phyloP scores from a whole-genome alignment of 1,139 yeast genomes.

The Pichia sp. region DNA sequence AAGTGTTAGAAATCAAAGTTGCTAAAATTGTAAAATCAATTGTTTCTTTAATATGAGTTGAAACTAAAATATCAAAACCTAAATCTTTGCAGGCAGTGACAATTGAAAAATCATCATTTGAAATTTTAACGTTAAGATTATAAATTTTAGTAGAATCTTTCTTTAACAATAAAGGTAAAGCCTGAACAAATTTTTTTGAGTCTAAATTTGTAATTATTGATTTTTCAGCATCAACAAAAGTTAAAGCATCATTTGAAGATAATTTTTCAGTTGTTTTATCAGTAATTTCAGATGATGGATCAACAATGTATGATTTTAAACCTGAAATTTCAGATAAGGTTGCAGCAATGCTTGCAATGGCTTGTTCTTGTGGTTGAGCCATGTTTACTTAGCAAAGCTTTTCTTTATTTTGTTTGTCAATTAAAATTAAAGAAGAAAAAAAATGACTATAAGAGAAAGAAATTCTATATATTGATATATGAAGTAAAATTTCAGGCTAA shows the following conservation, averaged over 20 bases:
- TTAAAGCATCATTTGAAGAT: slow-evolving; percentile 49
- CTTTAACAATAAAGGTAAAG: slow-evolving; percentile 50
- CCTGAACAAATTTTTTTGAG: slow-evolving; percentile 45
- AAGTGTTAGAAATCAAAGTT: slow-evolving; percentile 46
- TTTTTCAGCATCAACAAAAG: slow-evolving; percentile 33
- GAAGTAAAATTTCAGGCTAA: no score
- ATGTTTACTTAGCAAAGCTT: neutral
- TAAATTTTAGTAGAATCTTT: slow-evolving; percentile 38
- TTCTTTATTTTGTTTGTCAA: neutral
- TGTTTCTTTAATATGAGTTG: slow-evolving; percentile 52
- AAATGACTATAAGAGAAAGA: neutral
- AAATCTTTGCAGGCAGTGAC: slow-evolving; percentile 69
- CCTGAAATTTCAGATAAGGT: slow-evolving; percentile 17
- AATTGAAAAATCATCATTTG: slow-evolving; percentile 54
- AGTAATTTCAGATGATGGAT: slow-evolving; percentile 5
- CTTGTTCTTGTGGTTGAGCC: slow-evolving; percentile 14
- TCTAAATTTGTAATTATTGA: slow-evolving; percentile 52
- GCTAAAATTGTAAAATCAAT: slow-evolving; percentile 49
- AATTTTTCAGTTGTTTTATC: slow-evolving; percentile 15
- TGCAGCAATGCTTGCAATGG: slow-evolving; percentile 20
- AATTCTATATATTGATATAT: no score
- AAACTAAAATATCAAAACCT: slow-evolving; percentile 56
- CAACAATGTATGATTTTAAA: slow-evolving; percentile 12
- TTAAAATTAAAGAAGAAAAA: neutral
- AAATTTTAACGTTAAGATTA: slow-evolving; percentile 57